Evolutionary conservation across 2,329 filamentous ascomycete genomes (phyloP).

Genomic region (Cryphonectria nitschkei): DNA sequence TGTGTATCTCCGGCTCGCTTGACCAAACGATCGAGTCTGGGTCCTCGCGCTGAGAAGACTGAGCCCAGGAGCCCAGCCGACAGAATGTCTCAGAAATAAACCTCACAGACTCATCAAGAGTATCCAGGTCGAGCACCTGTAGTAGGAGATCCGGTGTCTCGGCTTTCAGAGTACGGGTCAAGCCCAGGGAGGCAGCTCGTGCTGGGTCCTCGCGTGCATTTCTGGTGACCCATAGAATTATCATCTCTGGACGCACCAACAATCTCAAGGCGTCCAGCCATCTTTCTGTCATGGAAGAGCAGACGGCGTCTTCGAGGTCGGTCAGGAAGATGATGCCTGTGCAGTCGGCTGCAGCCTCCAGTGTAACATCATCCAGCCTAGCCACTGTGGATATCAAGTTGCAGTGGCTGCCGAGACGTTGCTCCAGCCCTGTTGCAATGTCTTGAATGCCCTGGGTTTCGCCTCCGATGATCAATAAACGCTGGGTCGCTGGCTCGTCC

Average conservation of each 20-base stretch:
- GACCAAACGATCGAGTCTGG: slow-evolving; percentile 35
- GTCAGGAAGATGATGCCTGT: slow-evolving; percentile 41
- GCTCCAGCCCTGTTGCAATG: slow-evolving; percentile 32
- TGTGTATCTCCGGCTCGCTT: slow-evolving; percentile 44
- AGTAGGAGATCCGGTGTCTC: slow-evolving; percentile 39
- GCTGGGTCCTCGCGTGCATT: slow-evolving; percentile 34
- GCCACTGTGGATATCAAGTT: slow-evolving; percentile 26
- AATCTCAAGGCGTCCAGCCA: slow-evolving; percentile 35
- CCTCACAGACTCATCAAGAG: slow-evolving; percentile 14
- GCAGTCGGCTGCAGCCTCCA: slow-evolving; percentile 31
- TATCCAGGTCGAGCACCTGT: slow-evolving; percentile 39
- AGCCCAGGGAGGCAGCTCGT: slow-evolving; percentile 39
- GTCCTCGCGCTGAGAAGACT: slow-evolving; percentile 3
- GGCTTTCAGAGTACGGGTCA: slow-evolving; percentile 38
- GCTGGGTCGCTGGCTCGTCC: slow-evolving; percentile 29
- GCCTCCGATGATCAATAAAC: slow-evolving; percentile 41
- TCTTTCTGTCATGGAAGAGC: slow-evolving; percentile 40
- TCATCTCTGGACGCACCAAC: slow-evolving; percentile 36
- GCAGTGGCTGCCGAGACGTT: slow-evolving; percentile 33
- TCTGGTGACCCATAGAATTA: slow-evolving; percentile 39
- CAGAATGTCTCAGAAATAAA: slow-evolving; percentile 33
- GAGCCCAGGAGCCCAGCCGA: slow-evolving; percentile 30
- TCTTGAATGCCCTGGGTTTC: slow-evolving; percentile 15
- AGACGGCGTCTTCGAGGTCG: slow-evolving; percentile 42
- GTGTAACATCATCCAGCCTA: slow-evolving; percentile 37